Evolutionary conservation across 176 grass and related monocot species (phyloP).

Genomic region (Lolium multiflorum): DNA sequence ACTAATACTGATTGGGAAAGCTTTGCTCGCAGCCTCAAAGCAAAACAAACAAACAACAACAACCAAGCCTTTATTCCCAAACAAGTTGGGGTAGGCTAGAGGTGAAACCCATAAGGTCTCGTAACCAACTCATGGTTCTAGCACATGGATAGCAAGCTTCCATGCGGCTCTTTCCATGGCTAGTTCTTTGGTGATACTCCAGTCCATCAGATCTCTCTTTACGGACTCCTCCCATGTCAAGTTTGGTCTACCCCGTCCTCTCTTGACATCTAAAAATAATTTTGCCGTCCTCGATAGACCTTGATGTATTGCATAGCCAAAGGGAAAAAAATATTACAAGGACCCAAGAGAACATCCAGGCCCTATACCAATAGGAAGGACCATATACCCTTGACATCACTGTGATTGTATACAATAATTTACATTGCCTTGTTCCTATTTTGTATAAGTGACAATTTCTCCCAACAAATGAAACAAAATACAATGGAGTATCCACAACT

Average conservation of each 20-base stretch:
- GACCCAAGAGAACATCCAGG: not conserved
- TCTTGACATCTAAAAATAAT: not conserved
- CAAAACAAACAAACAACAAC: not conserved
- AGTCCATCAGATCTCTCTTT: too few relatives aligned
- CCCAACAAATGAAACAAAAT: slow-evolving; percentile 6
- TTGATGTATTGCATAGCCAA: not conserved
- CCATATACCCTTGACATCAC: not conserved
- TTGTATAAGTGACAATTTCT: not conserved
- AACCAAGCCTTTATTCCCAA: too few relatives aligned
- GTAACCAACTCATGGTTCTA: too few relatives aligned
- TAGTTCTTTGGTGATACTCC: too few relatives aligned
- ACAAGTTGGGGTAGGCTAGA: too few relatives aligned
- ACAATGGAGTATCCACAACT: slow-evolving; percentile 1
- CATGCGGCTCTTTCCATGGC: too few relatives aligned
- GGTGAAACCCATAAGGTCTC: too few relatives aligned
- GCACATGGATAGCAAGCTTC: too few relatives aligned
- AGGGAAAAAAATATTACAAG: slow-evolving; percentile 2
- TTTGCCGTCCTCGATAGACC: not conserved
- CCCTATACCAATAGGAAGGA: slow-evolving; percentile 5
- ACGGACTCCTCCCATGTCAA: too few relatives aligned
- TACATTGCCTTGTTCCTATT: not conserved
- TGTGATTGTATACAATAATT: not conserved
- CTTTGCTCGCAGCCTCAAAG: not conserved
- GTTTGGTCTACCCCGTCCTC: too few relatives aligned
- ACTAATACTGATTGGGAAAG: slow-evolving; percentile 8